Conservation (phyloP, 305 asterid genomes). For the Plantago coronopus region DNA sequence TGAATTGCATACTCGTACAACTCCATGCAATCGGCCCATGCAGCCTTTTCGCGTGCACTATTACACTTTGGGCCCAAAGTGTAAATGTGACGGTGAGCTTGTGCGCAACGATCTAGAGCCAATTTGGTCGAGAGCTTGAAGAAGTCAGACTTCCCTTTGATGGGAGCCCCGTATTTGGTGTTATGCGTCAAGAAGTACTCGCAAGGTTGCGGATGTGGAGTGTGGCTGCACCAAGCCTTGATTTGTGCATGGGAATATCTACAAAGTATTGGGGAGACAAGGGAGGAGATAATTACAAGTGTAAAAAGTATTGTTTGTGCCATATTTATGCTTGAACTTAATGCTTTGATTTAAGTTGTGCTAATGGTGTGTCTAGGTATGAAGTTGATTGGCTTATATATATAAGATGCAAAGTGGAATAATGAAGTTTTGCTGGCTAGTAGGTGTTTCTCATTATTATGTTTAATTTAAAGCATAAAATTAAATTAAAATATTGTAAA, state of each 20-base stretch:
- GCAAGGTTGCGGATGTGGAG: conserved; percentile 67
- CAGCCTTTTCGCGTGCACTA: conserved; percentile 44
- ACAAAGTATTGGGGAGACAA: too few species aligned
- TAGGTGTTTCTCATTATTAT: too few species aligned
- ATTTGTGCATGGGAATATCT: conserved; percentile 24
- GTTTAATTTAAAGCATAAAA: too few species aligned
- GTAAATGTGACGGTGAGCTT: conserved; percentile 29
- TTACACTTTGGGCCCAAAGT: conserved; percentile 58
- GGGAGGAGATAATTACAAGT: too few species aligned
- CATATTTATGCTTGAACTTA: too few species aligned
- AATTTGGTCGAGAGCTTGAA: conserved; percentile 36
- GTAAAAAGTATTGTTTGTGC: too few species aligned
- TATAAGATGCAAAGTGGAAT: too few species aligned
- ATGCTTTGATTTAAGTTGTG: too few species aligned
- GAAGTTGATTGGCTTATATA: too few species aligned
- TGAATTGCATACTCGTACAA: conserved; percentile 46
- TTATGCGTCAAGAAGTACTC: conserved; percentile 45
- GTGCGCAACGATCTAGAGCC: conserved; percentile 55
- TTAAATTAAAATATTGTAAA: too few species aligned
- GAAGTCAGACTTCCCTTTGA: conserved; percentile 54
- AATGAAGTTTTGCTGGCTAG: too few species aligned
- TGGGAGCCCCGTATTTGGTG: conserved; percentile 34
- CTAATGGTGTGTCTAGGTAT: too few species aligned
- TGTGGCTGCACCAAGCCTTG: conserved; percentile 64
- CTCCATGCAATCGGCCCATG: conserved; percentile 76